These are phyloP conservation scores for Waltergamsia citrina DNA, from an alignment of 2,329 filamentous ascomycete genomes.

Conservation along the genomic window DNA sequence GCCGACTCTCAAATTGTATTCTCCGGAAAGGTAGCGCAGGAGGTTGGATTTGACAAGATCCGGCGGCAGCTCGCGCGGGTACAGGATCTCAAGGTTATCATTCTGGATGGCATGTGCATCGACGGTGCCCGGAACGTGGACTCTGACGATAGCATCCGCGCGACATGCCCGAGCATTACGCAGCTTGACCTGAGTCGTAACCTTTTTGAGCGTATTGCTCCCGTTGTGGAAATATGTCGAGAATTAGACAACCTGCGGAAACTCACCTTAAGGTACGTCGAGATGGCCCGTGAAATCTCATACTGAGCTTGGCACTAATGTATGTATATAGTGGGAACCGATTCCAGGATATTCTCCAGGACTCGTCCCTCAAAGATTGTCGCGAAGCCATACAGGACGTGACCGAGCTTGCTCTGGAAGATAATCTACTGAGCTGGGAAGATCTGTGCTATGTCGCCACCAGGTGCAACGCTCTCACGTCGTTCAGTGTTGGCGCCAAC, in stretches of 20 bases:
- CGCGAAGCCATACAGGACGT: slow-evolving; percentile 37
- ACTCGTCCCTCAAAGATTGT: slow-evolving; percentile 18
- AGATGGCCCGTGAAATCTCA: background rate
- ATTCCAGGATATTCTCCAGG: slow-evolving; percentile 36
- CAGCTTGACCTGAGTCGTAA: slow-evolving; percentile 85
- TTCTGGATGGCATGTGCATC: slow-evolving; percentile 71
- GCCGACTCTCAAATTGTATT: slow-evolving; percentile 44
- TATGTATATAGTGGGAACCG: slow-evolving; percentile 59
- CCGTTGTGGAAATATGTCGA: slow-evolving; percentile 61
- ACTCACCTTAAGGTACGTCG: slow-evolving; percentile 62
- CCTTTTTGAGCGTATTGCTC: slow-evolving; percentile 57
- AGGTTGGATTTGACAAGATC: slow-evolving; percentile 93
- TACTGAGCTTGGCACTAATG: background rate
- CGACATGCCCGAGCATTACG: slow-evolving; percentile 55
- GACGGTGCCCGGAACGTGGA: slow-evolving; percentile 20
- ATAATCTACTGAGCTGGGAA: slow-evolving; percentile 57
- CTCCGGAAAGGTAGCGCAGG: slow-evolving; percentile 80
- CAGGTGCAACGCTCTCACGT: slow-evolving; percentile 42
- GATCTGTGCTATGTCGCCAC: slow-evolving; percentile 46
- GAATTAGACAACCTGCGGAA: slow-evolving; percentile 57
- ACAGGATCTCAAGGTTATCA: slow-evolving; percentile 67
- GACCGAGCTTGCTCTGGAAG: slow-evolving; percentile 54
- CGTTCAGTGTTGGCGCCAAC: slow-evolving; percentile 47
- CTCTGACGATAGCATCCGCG: slow-evolving; percentile 25
- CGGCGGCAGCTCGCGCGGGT: slow-evolving; percentile 69